Conservation (phyloP, 176 grass and related monocot species). For the Rhipidocladum racemiflorum region DNA sequence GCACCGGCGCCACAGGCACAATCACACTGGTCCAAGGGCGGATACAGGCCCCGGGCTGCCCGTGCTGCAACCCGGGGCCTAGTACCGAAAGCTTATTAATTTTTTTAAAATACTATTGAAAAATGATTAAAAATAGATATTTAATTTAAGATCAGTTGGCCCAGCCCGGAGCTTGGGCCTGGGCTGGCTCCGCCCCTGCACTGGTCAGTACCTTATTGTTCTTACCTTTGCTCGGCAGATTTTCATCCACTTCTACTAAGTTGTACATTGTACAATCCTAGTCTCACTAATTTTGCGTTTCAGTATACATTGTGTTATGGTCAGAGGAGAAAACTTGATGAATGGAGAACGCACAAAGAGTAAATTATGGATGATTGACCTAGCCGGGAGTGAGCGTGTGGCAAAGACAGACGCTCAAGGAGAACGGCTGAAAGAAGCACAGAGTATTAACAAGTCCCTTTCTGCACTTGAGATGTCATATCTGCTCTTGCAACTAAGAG, state of each 20-base stretch:
- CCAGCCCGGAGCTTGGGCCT: too few species aligned
- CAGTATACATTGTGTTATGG: conserved; percentile 97
- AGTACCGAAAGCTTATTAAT: too few species aligned
- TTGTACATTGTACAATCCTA: neutral
- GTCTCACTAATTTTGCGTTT: conserved; percentile 2
- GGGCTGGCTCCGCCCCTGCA: too few species aligned
- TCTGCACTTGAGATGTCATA: conserved; percentile 95
- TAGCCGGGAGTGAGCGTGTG: conserved; percentile 89
- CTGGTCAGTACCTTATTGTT: conserved; percentile 45
- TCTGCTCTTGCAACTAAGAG: conserved; percentile 95
- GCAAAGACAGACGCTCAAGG: conserved; percentile 96
- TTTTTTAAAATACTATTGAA: too few species aligned
- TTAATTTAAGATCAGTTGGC: too few species aligned
- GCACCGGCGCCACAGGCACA: too few species aligned
- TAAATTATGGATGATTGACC: conserved; percentile 90
- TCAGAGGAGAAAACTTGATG: conserved; percentile 84
- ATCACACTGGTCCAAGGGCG: too few species aligned
- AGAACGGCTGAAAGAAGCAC: conserved; percentile 91
- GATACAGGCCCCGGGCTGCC: too few species aligned
- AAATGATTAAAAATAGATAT: too few species aligned
- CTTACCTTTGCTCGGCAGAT: neutral
- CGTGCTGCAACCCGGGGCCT: too few species aligned
- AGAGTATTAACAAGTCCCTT: conserved; percentile 94
- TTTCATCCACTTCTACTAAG: neutral
- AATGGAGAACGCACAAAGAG: conserved; percentile 78